Evolutionary conservation across 2,329 filamentous ascomycete species (phyloP).

Genomic region (Rutstroemia sp.): DNA sequence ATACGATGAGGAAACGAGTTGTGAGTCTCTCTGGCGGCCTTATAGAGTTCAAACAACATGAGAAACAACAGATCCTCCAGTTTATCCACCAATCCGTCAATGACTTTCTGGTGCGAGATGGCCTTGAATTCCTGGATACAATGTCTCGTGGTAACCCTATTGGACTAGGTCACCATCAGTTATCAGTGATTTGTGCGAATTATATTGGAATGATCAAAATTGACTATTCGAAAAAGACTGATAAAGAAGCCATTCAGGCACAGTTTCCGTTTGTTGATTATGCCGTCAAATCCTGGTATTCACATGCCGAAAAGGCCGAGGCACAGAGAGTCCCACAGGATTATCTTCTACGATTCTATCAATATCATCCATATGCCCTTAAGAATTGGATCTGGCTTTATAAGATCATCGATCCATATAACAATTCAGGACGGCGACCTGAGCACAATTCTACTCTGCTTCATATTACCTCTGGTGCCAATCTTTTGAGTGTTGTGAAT

Average conservation of each 20-base stretch:
- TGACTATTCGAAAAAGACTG: not conserved
- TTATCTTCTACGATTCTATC: conserved; percentile 9
- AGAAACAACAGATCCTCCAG: conserved; percentile 26
- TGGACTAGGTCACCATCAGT: conserved; percentile 10
- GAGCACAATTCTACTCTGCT: conserved; percentile 7
- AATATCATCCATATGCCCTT: not conserved
- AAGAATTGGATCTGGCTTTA: conserved; percentile 8
- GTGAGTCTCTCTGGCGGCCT: conserved; percentile 13
- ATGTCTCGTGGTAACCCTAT: conserved; percentile 3
- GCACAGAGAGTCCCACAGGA: conserved; percentile 8
- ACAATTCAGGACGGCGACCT: not conserved
- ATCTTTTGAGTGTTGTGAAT: conserved; percentile 6
- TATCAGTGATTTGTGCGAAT: conserved; percentile 12
- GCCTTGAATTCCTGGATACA: conserved; percentile 4
- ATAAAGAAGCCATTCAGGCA: not conserved
- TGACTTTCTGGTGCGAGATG: conserved; percentile 32
- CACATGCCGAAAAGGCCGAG: conserved; percentile 10
- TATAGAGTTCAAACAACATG: not conserved
- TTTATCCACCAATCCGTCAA: conserved; percentile 32
- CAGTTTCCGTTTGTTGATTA: conserved; percentile 7
- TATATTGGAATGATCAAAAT: conserved; percentile 10
- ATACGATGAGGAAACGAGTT: conserved; percentile 10
- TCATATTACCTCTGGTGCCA: conserved; percentile 10
- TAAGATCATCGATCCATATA: conserved; percentile 1
- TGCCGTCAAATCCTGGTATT: conserved; percentile 9